Evolutionary conservation across 2,329 filamentous ascomycete genomes (phyloP).

Genomic region (Fusarium subtropicale): DNA sequence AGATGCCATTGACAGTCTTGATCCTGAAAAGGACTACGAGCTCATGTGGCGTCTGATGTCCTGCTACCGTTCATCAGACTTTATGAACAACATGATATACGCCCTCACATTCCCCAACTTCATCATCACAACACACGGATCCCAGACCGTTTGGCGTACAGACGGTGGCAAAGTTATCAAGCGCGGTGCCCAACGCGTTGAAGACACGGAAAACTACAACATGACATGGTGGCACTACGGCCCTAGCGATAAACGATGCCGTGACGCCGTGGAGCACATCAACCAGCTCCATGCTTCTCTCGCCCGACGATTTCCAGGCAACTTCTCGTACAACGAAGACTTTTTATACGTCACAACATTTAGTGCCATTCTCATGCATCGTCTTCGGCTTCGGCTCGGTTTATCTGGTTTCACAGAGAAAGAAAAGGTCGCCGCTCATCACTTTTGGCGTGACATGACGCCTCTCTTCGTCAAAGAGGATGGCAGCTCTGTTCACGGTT

Average conservation of each 20-base stretch:
- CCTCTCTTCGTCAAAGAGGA: neutral
- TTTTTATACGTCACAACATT: neutral
- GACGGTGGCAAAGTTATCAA: constrained; percentile 10
- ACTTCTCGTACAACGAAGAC: constrained; percentile 4
- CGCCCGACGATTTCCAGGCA: neutral
- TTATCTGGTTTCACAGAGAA: constrained; percentile 1
- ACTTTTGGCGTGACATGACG: constrained; percentile 13
- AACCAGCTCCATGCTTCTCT: constrained; percentile 4
- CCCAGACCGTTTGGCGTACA: constrained; percentile 4
- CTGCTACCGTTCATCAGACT: neutral
- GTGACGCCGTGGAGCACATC: neutral
- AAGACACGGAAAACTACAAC: constrained; percentile 9
- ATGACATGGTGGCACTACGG: constrained; percentile 17
- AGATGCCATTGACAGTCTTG: neutral
- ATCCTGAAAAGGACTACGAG: constrained; percentile 7
- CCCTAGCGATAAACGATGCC: neutral
- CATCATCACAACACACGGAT: neutral
- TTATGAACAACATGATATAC: constrained; percentile 13
- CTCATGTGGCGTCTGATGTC: constrained; percentile 14
- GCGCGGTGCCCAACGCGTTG: neutral
- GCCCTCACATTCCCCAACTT: constrained; percentile 2
- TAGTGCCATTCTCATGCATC: constrained; percentile 1
- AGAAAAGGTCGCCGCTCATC: neutral
- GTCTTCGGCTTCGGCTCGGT: neutral
- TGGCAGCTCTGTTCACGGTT: neutral